phyloP scores from a whole-genome alignment of 192 early-diverging fungal genomes.

The Gamsiella multidivaricata region DNA sequence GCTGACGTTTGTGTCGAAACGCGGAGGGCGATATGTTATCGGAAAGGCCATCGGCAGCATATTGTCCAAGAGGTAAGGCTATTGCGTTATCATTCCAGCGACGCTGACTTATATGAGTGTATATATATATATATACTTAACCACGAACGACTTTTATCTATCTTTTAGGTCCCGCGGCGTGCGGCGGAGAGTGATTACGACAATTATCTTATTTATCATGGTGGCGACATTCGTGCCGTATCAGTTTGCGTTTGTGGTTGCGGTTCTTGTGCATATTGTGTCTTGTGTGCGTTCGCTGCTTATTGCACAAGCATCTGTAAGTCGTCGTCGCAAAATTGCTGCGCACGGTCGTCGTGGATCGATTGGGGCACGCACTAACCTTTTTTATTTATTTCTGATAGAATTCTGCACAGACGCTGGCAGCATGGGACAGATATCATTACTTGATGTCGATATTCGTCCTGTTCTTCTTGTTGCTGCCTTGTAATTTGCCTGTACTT shows the following conservation, averaged over 20 bases:
- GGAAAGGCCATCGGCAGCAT: slow-evolving; percentile 40
- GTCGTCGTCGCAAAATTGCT: background rate
- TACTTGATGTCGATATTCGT: slow-evolving; percentile 77
- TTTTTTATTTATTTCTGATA: background rate
- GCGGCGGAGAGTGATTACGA: slow-evolving; percentile 61
- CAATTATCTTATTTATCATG: slow-evolving; percentile 67
- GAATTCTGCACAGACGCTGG: slow-evolving; percentile 29
- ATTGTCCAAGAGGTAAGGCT: slow-evolving; percentile 24
- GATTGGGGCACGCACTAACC: background rate
- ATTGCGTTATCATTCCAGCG: background rate
- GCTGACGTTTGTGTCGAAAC: slow-evolving; percentile 29
- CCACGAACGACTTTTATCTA: background rate
- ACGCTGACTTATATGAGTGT: background rate
- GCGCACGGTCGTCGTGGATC: no score
- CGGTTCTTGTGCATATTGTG: slow-evolving; percentile 73
- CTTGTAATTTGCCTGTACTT: slow-evolving; percentile 79
- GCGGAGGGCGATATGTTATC: slow-evolving; percentile 28
- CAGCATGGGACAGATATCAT: slow-evolving; percentile 62
- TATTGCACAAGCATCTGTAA: slow-evolving; percentile 50
- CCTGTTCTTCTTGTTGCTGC: slow-evolving; percentile 76
- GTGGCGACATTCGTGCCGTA: slow-evolving; percentile 84
- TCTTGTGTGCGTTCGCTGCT: slow-evolving; percentile 66
- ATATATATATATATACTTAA: background rate
- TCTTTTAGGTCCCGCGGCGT: slow-evolving; percentile 42
- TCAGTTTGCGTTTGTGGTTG: slow-evolving; percentile 85